phyloP scores from a whole-genome alignment of 768 basidiomycete genomes.

The Lentinus brumalis region DNA sequence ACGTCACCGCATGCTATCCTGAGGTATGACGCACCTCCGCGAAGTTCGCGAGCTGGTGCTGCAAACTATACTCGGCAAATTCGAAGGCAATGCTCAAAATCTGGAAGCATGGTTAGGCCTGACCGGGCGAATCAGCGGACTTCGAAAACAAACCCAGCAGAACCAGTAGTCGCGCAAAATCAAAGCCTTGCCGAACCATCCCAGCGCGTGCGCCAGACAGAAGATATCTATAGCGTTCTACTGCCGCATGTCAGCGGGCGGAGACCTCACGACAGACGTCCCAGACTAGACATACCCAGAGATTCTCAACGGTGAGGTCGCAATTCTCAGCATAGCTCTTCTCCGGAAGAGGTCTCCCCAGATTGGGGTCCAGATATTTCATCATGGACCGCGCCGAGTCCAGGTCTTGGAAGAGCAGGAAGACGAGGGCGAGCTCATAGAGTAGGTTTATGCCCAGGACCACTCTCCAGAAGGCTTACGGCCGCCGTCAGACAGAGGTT shows the following conservation, averaged over 20 bases:
- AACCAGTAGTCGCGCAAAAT: constrained; percentile 93
- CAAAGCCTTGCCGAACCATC: constrained; percentile 92
- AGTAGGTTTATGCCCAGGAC: constrained; percentile 80
- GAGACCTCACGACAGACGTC: neutral
- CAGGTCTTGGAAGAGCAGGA: constrained; percentile 84
- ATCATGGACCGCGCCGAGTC: constrained; percentile 76
- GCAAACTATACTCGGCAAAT: constrained; percentile 84
- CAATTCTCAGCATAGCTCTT: constrained; percentile 88
- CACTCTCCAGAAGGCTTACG: constrained; percentile 74
- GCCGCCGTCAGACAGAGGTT: neutral
- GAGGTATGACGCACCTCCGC: constrained; percentile 61
- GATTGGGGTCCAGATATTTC: constrained; percentile 70
- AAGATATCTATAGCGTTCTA: constrained; percentile 86
- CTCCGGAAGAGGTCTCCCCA: constrained; percentile 76
- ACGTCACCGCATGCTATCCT: constrained; percentile 13
- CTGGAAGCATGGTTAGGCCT: constrained; percentile 38
- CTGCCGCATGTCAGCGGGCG: constrained; percentile 5
- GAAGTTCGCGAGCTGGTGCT: constrained; percentile 88
- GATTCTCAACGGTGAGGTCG: constrained; percentile 54
- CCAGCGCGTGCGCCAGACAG: constrained; percentile 80
- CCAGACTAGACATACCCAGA: constrained; percentile 58
- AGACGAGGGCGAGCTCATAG: constrained; percentile 82
- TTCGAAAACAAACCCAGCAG: constrained; percentile 67
- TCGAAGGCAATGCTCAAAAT: constrained; percentile 88
- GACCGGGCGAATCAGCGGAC: neutral